Conservation (phyloP, 805 yeast species). For the Barnettozyma sp. region DNA sequence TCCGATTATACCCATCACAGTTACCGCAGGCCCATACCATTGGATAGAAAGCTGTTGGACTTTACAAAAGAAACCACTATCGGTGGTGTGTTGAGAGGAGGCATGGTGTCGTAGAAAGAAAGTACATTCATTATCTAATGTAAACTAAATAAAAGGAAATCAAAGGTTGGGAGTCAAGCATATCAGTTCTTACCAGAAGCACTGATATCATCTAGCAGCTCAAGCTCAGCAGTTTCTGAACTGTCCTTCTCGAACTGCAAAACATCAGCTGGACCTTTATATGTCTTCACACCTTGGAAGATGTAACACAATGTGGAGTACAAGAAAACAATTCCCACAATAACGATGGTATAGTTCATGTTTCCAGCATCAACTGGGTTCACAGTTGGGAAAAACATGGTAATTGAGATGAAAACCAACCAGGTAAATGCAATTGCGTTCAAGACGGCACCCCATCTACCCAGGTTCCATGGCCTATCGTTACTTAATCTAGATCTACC, state of each 20-base stretch:
- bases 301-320: conserved; percentile 22
- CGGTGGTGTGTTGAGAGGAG: too few species aligned
- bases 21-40: too few species aligned
- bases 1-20: too few species aligned
- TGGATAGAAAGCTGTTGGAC: too few species aligned
- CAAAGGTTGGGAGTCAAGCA: too few species aligned
- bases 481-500: conserved; percentile 19
- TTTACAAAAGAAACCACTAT: too few species aligned
- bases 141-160: too few species aligned
- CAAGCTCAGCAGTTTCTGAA: conserved; percentile 10
- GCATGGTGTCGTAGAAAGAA: too few species aligned
- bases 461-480: conserved; percentile 24
- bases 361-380: conserved; percentile 21
- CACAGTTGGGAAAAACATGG: conserved; percentile 23
- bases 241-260: conserved; percentile 6
- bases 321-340: conserved; percentile 20
- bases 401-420: conserved; percentile 21
- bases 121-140: too few species aligned
- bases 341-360: conserved; percentile 26
- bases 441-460: conserved; percentile 17
- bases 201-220: conserved; percentile 6
- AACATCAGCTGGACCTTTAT: conserved; percentile 23
- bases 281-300: conserved; percentile 24
- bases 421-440: conserved; percentile 19
- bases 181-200: conserved; percentile 2